Evolutionary conservation across 495 filamentous ascomycete species (phyloP).

Genomic region (Platismatia glauca): DNA sequence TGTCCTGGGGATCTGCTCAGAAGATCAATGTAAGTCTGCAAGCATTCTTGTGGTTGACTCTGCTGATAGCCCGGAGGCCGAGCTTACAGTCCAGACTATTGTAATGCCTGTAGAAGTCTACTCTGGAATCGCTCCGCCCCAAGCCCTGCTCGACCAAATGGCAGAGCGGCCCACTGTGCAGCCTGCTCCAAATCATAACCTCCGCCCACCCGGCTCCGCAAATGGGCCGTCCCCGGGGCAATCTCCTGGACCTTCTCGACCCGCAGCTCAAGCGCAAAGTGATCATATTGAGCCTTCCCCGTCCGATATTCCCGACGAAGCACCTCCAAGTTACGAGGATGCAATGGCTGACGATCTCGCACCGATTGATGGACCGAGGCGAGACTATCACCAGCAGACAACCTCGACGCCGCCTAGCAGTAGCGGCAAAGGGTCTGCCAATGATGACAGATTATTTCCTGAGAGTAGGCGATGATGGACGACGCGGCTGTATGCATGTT

Average conservation of each 20-base stretch:
- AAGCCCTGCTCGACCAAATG: constrained; percentile 63
- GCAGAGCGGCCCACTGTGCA: constrained; percentile 30
- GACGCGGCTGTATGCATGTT: not conserved
- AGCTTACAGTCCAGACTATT: constrained; percentile 65
- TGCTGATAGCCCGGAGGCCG: constrained; percentile 38
- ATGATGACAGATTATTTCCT: constrained; percentile 12
- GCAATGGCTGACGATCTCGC: constrained; percentile 73
- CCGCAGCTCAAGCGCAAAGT: constrained; percentile 21
- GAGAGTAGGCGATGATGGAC: constrained; percentile 19
- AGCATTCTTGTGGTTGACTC: not conserved
- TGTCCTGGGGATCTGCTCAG: constrained; percentile 48
- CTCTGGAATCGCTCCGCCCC: constrained; percentile 83
- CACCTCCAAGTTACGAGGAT: constrained; percentile 79
- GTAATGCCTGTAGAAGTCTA: constrained; percentile 71
- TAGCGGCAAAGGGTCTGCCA: constrained; percentile 27
- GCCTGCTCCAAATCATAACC: constrained; percentile 18
- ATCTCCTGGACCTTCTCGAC: constrained; percentile 22
- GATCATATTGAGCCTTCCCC: constrained; percentile 22
- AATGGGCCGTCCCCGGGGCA: constrained; percentile 17
- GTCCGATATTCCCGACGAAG: constrained; percentile 47
- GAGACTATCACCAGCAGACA: constrained; percentile 48
- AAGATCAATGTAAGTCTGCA: constrained; percentile 42
- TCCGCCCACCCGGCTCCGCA: constrained; percentile 19
- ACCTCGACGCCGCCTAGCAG: constrained; percentile 1
- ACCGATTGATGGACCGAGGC: constrained; percentile 53